Evolutionary conservation across 208 protist genomes (phyloP).

Genomic region (Acanthamoeba culbertsoni): DNA sequence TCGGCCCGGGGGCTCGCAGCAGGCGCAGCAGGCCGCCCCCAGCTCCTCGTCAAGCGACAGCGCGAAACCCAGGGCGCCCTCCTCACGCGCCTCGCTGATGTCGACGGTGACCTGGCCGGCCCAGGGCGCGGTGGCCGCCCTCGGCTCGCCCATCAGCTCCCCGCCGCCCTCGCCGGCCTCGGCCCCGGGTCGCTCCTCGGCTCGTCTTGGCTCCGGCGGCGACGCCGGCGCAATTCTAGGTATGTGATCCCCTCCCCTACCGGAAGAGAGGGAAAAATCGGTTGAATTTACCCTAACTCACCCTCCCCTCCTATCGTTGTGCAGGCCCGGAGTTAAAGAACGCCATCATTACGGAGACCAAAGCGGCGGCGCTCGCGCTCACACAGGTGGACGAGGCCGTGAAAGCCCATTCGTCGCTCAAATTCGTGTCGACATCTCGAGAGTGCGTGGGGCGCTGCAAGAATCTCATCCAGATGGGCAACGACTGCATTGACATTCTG

Average conservation of each 20-base stretch:
- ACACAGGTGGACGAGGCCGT: conserved; percentile 3
- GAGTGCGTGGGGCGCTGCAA: background rate
- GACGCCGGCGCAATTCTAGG: background rate
- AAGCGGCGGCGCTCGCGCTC: background rate
- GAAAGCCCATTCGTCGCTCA: conserved; percentile 18
- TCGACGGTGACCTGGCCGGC: background rate
- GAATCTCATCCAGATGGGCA: conserved; percentile 43
- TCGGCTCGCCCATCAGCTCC: background rate
- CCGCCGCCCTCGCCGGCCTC: background rate
- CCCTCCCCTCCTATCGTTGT: background rate
- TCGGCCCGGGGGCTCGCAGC: background rate
- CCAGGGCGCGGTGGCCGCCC: background rate
- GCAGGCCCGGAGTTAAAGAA: background rate
- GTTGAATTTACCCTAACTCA: background rate
- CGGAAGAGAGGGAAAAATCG: no score
- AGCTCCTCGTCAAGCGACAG: no score
- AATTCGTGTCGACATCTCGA: conserved; percentile 20
- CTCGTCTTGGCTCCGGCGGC: background rate
- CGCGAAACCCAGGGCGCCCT: background rate
- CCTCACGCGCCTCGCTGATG: background rate
- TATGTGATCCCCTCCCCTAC: no score
- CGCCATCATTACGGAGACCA: conserved; percentile 22
- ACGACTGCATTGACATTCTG: background rate
- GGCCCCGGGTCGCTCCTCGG: background rate
- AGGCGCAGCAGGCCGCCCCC: background rate